Percentiles rank a stretch among this genome's conserved stretches.
Conservation (phyloP, 2,329 filamentous ascomycete species). For the Colletotrichum graminicola region DNA sequence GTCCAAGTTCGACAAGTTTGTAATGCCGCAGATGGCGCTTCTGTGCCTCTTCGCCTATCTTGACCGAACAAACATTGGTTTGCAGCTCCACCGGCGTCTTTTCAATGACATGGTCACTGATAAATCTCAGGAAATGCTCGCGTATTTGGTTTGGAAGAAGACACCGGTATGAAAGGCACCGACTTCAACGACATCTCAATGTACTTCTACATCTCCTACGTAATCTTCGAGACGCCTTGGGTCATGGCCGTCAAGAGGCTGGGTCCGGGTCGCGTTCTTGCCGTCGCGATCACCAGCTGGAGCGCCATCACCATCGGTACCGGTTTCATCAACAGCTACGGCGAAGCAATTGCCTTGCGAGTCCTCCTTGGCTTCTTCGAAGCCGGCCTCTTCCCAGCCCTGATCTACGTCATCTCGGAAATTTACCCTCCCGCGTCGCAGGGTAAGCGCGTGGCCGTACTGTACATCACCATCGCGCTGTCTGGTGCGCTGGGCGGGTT, state of each 20-base stretch:
- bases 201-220: background rate
- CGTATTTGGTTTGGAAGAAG: background rate
- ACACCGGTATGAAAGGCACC: background rate
- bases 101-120: background rate
- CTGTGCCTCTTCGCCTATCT: background rate
- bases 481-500: background rate
- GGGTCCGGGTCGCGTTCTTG: background rate
- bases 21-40: background rate
- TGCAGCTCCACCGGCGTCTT: background rate
- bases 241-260: background rate
- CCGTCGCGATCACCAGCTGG: background rate
- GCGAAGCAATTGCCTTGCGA: background rate
- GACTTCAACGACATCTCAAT: background rate
- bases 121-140: background rate
- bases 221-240: background rate
- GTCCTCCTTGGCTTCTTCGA: background rate
- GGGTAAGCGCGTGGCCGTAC: background rate
- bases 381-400: background rate
- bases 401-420: background rate
- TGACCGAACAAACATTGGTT: background rate
- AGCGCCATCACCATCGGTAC: background rate
- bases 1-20: background rate
- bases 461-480: background rate
- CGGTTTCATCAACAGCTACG: background rate
- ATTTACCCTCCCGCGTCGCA: background rate